Percentiles rank a stretch among this genome's conserved stretches.
Evolutionary conservation across 2,329 filamentous ascomycete species (phyloP).

Genomic region (Neonectria magnoliae): DNA sequence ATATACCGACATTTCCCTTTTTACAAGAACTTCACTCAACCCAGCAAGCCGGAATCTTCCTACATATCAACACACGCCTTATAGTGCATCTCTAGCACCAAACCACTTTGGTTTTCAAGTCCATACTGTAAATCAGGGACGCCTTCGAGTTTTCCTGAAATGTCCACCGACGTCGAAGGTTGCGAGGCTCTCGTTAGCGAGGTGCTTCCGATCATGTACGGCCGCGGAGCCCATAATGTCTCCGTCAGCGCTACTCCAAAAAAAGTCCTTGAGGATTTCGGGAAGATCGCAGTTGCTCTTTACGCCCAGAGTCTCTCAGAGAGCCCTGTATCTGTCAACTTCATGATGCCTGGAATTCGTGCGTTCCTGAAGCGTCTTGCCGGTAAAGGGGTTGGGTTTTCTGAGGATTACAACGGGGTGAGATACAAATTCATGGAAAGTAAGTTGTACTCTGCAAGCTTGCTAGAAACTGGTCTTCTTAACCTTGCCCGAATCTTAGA

Average conservation of each 20-base stretch:
- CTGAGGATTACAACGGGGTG: neutral
- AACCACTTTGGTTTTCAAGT: neutral
- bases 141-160: neutral
- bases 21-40: neutral
- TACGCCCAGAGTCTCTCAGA: neutral
- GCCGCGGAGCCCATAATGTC: neutral
- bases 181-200: neutral
- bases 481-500: neutral
- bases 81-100: neutral
- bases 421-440: neutral
- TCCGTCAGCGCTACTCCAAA: neutral
- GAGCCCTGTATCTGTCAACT: no score
- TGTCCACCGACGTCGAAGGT: neutral
- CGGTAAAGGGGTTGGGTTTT: neutral
- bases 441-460: neutral
- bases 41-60: neutral
- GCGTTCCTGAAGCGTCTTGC: neutral
- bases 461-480: neutral
- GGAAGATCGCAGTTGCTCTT: neutral
- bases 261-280: neutral
- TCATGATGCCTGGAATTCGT: neutral
- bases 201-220: neutral
- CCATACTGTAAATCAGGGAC: neutral
- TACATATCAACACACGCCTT: neutral
- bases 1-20: neutral